These are phyloP conservation scores for Leccinum subgranulosum DNA, from an alignment of 768 basidiomycete genomes.

Conservation along the genomic window DNA sequence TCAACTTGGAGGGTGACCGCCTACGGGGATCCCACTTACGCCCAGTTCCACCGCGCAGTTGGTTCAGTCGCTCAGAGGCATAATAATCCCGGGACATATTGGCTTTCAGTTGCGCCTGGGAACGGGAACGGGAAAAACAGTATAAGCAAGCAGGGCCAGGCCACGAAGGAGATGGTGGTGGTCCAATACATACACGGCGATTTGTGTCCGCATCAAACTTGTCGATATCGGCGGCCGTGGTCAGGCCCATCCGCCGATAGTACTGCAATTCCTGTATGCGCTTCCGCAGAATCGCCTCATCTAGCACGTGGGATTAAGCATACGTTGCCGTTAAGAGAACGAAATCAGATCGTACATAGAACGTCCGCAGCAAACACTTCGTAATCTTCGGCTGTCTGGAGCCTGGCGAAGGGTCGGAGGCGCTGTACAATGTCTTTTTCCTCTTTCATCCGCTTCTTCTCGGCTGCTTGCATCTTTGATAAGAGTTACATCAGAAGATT, in stretches of 20 bases:
- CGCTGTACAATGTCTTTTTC: slow-evolving; percentile 89
- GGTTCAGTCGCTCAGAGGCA: slow-evolving; percentile 47
- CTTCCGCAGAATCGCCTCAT: slow-evolving; percentile 84
- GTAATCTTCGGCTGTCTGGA: slow-evolving; percentile 90
- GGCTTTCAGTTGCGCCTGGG: slow-evolving; percentile 61
- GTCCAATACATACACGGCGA: slow-evolving; percentile 55
- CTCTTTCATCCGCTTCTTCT: slow-evolving; percentile 88
- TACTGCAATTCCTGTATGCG: slow-evolving; percentile 89
- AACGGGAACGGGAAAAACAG: neutral
- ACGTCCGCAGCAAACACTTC: slow-evolving; percentile 87
- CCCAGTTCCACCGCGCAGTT: slow-evolving; percentile 44
- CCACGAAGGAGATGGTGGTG: neutral
- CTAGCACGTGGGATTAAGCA: slow-evolving; percentile 37
- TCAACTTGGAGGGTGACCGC: neutral
- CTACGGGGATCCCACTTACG: slow-evolving; percentile 35
- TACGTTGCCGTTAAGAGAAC: neutral
- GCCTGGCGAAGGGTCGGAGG: slow-evolving; percentile 83
- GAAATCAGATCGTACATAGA: slow-evolving; percentile 64
- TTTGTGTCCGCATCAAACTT: slow-evolving; percentile 77
- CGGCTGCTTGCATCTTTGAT: slow-evolving; percentile 78
- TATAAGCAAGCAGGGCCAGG: neutral
- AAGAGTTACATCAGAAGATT: slow-evolving; percentile 3
- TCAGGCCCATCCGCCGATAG: slow-evolving; percentile 83
- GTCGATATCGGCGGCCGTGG: slow-evolving; percentile 83
- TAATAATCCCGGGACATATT: slow-evolving; percentile 55